Evolutionary conservation across 1,284 basidiomycete species (phyloP).

Genomic region (Ganoderma meredithae): DNA sequence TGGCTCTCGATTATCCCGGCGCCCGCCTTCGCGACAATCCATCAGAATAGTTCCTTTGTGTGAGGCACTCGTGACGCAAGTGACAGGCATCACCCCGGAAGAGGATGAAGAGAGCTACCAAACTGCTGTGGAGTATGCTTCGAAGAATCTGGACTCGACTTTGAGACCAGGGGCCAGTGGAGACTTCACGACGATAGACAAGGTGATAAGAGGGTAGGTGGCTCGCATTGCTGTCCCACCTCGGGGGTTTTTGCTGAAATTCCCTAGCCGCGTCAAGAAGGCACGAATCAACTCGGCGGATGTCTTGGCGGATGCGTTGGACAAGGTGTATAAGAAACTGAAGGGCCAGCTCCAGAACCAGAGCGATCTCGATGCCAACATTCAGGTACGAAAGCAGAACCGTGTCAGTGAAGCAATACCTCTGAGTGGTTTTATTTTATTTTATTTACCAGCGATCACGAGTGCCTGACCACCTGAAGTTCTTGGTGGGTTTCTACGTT

Average conservation of each 20-base stretch:
- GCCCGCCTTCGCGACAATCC: conserved; percentile 55
- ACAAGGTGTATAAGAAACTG: conserved; percentile 55
- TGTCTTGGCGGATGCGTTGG: conserved; percentile 63
- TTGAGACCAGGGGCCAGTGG: conserved; percentile 61
- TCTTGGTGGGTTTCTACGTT: conserved; percentile 58
- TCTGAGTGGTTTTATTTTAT: conserved; percentile 6
- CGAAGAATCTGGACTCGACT: conserved; percentile 56
- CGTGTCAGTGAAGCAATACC: neutral
- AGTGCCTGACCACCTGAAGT: conserved; percentile 73
- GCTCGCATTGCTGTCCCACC: neutral
- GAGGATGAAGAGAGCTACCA: conserved; percentile 56
- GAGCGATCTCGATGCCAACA: conserved; percentile 68
- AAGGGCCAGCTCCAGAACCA: conserved; percentile 55
- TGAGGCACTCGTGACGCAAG: conserved; percentile 62
- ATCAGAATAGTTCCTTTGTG: conserved; percentile 61
- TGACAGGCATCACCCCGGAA: conserved; percentile 48
- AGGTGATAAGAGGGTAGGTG: conserved; percentile 63
- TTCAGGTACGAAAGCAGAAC: conserved; percentile 54
- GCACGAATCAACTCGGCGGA: conserved; percentile 73
- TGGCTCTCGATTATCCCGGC: conserved; percentile 60
- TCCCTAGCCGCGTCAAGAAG: conserved; percentile 60
- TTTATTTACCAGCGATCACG: conserved; percentile 56
- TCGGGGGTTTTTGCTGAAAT: conserved; percentile 15
- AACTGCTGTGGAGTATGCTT: conserved; percentile 57
- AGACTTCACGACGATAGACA: conserved; percentile 62